phyloP scores from a whole-genome alignment of 1,284 basidiomycete species.

The Sanghuangporus sanghuang region DNA sequence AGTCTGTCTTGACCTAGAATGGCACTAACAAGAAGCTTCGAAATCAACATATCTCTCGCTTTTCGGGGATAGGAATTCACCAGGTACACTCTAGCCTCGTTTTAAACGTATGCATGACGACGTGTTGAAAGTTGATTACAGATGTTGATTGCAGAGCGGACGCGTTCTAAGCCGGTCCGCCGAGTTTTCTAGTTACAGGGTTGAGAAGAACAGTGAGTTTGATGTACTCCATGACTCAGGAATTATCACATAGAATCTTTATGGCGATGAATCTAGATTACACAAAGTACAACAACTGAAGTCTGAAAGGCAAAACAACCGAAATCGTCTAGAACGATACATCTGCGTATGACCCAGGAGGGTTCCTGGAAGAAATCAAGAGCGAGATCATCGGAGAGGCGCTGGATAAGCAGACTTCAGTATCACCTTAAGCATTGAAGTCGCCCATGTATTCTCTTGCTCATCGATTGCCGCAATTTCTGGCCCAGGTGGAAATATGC shows the following conservation, averaged over 20 bases:
- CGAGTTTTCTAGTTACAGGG: background rate
- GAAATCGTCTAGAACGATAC: background rate
- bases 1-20: background rate
- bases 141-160: background rate
- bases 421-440: background rate
- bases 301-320: background rate
- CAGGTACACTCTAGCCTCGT: background rate
- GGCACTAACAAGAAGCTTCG: background rate
- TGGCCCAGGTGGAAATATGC: no score
- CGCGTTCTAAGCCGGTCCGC: background rate
- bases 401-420: background rate
- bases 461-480: background rate
- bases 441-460: background rate
- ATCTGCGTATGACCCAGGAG: background rate
- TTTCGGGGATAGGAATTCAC: no score
- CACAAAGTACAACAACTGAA: background rate
- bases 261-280: background rate
- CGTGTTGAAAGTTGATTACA: background rate
- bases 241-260: background rate
- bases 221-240: background rate
- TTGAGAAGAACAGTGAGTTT: background rate
- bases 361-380: background rate
- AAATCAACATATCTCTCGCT: no score
- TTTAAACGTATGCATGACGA: background rate
- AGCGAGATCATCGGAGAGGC: background rate